Conservation (phyloP, 768 basidiomycete genomes). For the Tulasnella sp. region DNA sequence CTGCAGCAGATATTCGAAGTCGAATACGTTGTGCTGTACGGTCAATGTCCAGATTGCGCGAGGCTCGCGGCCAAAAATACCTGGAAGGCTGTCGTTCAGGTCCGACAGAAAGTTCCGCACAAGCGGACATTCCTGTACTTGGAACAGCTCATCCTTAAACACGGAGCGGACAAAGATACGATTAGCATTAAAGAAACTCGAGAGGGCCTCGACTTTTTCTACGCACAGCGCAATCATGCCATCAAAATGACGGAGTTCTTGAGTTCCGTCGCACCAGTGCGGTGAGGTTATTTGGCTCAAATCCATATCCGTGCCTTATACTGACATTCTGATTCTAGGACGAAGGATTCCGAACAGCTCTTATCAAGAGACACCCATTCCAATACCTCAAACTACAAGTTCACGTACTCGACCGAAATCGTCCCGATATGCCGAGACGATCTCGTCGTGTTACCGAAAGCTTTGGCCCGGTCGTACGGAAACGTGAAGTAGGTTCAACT, state of each 20-base stretch:
- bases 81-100: conserved; percentile 97
- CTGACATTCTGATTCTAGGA: conserved; percentile 50
- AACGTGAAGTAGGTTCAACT: conserved; percentile 65
- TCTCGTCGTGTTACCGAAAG: conserved; percentile 83
- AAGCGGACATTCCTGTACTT: conserved; percentile 98
- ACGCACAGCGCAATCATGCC: conserved; percentile 85
- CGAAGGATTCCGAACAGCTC: conserved; percentile 92
- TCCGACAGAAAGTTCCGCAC: conserved; percentile 98
- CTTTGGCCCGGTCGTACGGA: conserved; percentile 77
- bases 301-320: not conserved
- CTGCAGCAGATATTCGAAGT: conserved; percentile 97
- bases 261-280: conserved; percentile 79
- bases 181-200: conserved; percentile 89
- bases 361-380: conserved; percentile 92
- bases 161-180: conserved; percentile 95
- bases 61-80: conserved; percentile 97
- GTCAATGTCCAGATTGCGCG: conserved; percentile 94
- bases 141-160: conserved; percentile 95
- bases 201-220: conserved; percentile 99
- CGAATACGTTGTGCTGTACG: conserved; percentile 91
- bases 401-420: conserved; percentile 97
- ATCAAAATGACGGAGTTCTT: conserved; percentile 98
- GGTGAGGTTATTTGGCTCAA: conserved; percentile 53
- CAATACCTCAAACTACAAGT: conserved; percentile 93
- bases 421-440: conserved; percentile 98